These are phyloP conservation scores for Hemisphaericaspora xylofermentans DNA, from an alignment of 1,139 yeast genomes.

Conservation along the genomic window DNA sequence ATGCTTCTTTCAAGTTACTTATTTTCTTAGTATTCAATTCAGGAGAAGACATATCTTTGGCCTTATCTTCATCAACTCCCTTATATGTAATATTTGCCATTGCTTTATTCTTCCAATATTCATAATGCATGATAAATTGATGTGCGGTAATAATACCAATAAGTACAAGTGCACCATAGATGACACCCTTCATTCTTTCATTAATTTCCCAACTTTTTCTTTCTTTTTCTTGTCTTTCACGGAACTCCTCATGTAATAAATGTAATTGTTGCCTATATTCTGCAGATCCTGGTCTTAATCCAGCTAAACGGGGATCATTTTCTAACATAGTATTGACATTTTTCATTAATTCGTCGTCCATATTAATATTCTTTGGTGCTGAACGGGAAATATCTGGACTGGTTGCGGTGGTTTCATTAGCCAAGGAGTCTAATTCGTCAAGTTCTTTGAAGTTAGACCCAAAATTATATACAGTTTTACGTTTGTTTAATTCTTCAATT, in stretches of 20 bases:
- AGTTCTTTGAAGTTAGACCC: slow-evolving; percentile 32
- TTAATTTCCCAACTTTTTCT: slow-evolving; percentile 26
- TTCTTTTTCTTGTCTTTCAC: slow-evolving; percentile 21
- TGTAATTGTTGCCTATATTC: slow-evolving; percentile 38
- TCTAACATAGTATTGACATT: slow-evolving; percentile 26
- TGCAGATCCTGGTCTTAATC: slow-evolving; percentile 32
- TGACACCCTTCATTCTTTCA: slow-evolving; percentile 39
- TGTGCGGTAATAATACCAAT: slow-evolving; percentile 36
- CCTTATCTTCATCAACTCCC: slow-evolving; percentile 24
- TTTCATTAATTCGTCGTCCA: slow-evolving; percentile 16
- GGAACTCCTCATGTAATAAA: slow-evolving; percentile 30
- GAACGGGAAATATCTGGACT: slow-evolving; percentile 7
- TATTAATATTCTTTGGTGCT: slow-evolving; percentile 11
- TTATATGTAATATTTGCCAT: slow-evolving; percentile 29
- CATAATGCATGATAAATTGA: slow-evolving; percentile 44
- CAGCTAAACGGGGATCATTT: slow-evolving; percentile 35
- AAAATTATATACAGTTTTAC: slow-evolving; percentile 35
- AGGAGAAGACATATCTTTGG: slow-evolving; percentile 27
- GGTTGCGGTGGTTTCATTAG: too few relatives aligned
- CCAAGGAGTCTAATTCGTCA: slow-evolving; percentile 23
- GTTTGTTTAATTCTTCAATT: slow-evolving; percentile 42
- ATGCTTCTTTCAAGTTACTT: slow-evolving; percentile 24
- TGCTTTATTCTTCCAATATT: slow-evolving; percentile 24
- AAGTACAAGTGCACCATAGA: slow-evolving; percentile 31
- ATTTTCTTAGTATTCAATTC: slow-evolving; percentile 27